A percentile compares a stretch with the other conserved stretches of the same genome.
Conservation (phyloP, 495 filamentous ascomycete species). For the Chlorociboria aeruginascens region DNA sequence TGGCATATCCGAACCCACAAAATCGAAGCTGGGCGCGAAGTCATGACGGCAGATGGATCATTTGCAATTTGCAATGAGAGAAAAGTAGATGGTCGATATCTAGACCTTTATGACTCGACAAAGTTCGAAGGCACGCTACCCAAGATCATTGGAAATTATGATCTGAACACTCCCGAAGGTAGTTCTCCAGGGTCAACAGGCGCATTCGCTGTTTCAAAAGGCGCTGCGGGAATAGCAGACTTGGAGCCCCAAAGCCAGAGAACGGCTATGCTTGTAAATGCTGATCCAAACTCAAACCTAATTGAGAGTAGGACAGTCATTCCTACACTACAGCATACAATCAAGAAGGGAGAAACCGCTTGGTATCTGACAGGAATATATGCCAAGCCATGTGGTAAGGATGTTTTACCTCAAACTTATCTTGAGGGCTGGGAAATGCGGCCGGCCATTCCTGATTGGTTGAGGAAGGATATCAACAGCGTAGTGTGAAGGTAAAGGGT, state of each 20-base stretch:
- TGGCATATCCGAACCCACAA: slow-evolving; percentile 60
- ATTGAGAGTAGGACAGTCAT: slow-evolving; percentile 57
- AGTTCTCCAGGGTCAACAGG: slow-evolving; percentile 35
- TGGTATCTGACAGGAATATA: slow-evolving; percentile 41
- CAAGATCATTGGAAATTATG: slow-evolving; percentile 42
- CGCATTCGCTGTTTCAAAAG: slow-evolving; percentile 53
- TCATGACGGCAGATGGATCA: slow-evolving; percentile 57
- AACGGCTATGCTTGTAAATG: slow-evolving; percentile 48
- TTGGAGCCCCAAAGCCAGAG: slow-evolving; percentile 25
- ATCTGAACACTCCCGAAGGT: slow-evolving; percentile 42
- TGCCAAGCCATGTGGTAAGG: slow-evolving; percentile 27
- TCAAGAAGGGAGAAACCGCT: slow-evolving; percentile 30
- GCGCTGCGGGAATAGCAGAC: slow-evolving; percentile 59
- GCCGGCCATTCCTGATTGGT: slow-evolving; percentile 42
- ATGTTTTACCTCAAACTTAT: slow-evolving; percentile 25
- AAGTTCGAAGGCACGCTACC: slow-evolving; percentile 35
- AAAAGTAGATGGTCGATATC: slow-evolving; percentile 42
- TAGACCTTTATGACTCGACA: slow-evolving; percentile 36
- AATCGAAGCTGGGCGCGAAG: slow-evolving; percentile 41
- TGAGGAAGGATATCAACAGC: slow-evolving; percentile 31
- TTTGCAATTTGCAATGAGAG: slow-evolving; percentile 59
- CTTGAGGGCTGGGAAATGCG: slow-evolving; percentile 41
- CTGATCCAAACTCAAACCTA: slow-evolving; percentile 69
- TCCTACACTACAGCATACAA: slow-evolving; percentile 47
- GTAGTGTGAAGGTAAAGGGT: neutral